A percentile compares a stretch with the other conserved stretches of the same genome.
phyloP scores from a whole-genome alignment of 176 grass and related monocot genomes.

The Pontederia crassipes region DNA sequence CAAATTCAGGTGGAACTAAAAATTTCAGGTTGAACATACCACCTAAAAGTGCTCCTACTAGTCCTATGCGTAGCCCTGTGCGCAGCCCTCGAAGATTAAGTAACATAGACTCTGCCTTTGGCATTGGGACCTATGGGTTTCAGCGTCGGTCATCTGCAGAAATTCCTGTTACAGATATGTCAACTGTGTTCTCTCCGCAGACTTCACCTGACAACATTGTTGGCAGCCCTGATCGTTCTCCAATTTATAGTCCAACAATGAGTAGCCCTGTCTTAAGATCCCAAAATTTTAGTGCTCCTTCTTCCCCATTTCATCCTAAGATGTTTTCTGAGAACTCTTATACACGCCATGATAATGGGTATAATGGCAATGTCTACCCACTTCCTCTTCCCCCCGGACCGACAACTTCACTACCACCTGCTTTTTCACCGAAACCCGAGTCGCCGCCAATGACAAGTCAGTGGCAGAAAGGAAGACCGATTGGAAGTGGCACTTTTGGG shows the following conservation, averaged over 20 bases:
- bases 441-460: constrained; percentile 48
- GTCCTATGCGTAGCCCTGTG: constrained; percentile 60
- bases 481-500: constrained; percentile 96
- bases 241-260: constrained; percentile 30
- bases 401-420: constrained; percentile 25
- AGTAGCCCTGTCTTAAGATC: constrained; percentile 40
- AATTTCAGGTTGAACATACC: constrained; percentile 56
- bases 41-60: constrained; percentile 67
- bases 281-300: constrained; percentile 67
- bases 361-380: constrained; percentile 47
- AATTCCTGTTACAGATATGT: constrained; percentile 32
- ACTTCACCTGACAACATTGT: constrained; percentile 46
- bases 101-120: constrained; percentile 32
- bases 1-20: constrained; percentile 30
- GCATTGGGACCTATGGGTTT: constrained; percentile 27
- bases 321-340: constrained; percentile 36
- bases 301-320: constrained; percentile 59
- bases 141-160: constrained; percentile 44
- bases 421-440: constrained; percentile 36
- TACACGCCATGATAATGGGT: constrained; percentile 32
- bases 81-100: constrained; percentile 62
- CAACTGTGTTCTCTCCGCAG: constrained; percentile 32
- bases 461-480: constrained; percentile 91
- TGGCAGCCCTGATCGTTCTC: constrained; percentile 40
- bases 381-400: constrained; percentile 72